Evolutionary conservation across 495 filamentous ascomycete species (phyloP), one percentile per base, ranked within the genome.

Genomic region (Penicillium soppii): DNA sequence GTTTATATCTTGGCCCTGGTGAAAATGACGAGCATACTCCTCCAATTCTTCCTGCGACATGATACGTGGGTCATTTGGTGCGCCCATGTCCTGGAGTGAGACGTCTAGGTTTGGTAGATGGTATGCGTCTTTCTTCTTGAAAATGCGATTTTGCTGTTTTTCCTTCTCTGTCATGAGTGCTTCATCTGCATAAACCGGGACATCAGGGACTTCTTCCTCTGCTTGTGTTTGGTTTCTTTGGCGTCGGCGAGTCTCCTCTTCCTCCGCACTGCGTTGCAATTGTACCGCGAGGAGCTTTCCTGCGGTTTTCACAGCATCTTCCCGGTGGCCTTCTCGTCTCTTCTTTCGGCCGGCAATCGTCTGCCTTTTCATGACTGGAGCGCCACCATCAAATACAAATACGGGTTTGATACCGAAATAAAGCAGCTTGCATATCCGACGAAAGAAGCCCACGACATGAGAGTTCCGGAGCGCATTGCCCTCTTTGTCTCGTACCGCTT

Each of bases 331-430:
- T 64, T 97, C 94, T 13, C 94, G 79, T 49, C 90, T 80, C 54
- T 77, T 75, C 67, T 92, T 92, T 19, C 94, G 74, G 17, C 76
- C 83, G 25, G 80, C 83, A 44, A 98, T 90, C 0, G 94, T 97
- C 71, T 92, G 88, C 43, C 95, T 78, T 70, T 98, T 98, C 53
- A 97, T 75, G 20, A 85, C 78, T 2, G 95, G 95, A 0, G 94
- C 95, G 10, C 91, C 94, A 33, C 94, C 94, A 72, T 98, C 94
- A 63, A 98, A 98, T 21, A 98, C 92, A 70, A 98, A 98, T 21
- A 98, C 91, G 0, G 94, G 94, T 52, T 85, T 89, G 63, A 98
- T 95, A n/a, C 94, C 94, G 62, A 92, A 89, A 77, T 89, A 97
- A 0, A 98, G 78, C 4, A 98, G 80, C 66, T 98, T 98, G 78